Percentiles rank a stretch among this genome's conserved stretches.
These are phyloP conservation scores for Dimargaris xerosporica DNA, from an alignment of 192 early-diverging fungal genomes.

Conservation along the genomic window DNA sequence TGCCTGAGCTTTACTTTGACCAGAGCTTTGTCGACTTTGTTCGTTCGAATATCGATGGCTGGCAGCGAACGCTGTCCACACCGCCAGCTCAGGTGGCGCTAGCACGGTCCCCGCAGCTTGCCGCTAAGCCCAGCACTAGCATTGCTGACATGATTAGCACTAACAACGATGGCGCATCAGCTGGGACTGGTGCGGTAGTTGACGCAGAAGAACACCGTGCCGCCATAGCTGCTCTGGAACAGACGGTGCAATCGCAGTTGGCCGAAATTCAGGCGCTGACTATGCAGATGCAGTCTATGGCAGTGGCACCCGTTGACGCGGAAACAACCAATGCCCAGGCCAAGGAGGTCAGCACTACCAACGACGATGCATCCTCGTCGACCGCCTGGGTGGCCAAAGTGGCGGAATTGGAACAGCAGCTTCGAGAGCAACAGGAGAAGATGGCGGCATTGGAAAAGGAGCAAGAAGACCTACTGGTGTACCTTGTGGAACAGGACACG, in stretches of 20 bases:
- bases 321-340: neutral
- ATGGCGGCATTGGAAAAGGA: slow-evolving; percentile 39
- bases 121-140: neutral
- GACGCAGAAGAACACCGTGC: slow-evolving; percentile 17
- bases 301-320: neutral
- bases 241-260: slow-evolving; percentile 14
- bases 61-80: slow-evolving; percentile 12
- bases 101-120: neutral
- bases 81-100: slow-evolving; percentile 5
- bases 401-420: slow-evolving; percentile 15
- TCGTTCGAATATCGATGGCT: slow-evolving; percentile 61
- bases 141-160: no score
- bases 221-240: slow-evolving; percentile 18
- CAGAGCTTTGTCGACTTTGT: slow-evolving; percentile 71
- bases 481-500: slow-evolving; percentile 69
- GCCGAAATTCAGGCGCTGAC: slow-evolving; percentile 15
- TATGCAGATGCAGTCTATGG: neutral
- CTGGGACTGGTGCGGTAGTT: neutral
- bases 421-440: slow-evolving; percentile 17
- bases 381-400: slow-evolving; percentile 17
- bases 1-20: slow-evolving; percentile 68
- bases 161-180: neutral
- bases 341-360: neutral
- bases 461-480: slow-evolving; percentile 73
- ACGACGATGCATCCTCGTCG: neutral